A percentile compares a stretch with the other conserved stretches of the same genome.
phyloP scores from a whole-genome alignment of 169 alveolate genomes.

The Plasmodium sp. region DNA sequence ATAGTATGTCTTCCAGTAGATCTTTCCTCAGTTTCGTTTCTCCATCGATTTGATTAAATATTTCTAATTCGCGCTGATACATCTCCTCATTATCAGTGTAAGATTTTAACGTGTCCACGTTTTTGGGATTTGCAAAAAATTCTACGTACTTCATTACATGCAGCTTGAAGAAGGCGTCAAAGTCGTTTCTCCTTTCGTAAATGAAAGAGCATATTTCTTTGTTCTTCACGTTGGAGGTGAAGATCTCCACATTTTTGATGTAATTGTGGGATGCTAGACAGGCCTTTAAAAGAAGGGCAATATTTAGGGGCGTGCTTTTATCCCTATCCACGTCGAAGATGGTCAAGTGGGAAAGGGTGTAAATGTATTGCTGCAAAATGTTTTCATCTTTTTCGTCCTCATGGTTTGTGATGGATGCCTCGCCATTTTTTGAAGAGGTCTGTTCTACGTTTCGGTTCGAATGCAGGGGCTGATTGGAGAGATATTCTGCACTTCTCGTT shows the following conservation, averaged over 20 bases:
- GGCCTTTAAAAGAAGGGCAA: conserved; percentile 58
- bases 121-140: conserved; percentile 19
- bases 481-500: not conserved
- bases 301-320: conserved; percentile 30
- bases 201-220: conserved; percentile 53
- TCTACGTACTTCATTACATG: conserved; percentile 33
- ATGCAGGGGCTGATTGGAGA: not conserved
- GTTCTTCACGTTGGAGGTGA: conserved; percentile 29
- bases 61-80: conserved; percentile 34
- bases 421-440: not conserved
- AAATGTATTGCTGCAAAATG: conserved; percentile 36
- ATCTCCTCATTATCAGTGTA: conserved; percentile 9
- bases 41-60: conserved; percentile 16
- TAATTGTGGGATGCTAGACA: conserved; percentile 60
- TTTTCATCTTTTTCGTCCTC: conserved; percentile 13
- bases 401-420: not conserved
- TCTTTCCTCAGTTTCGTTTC: conserved; percentile 26
- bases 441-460: conserved; percentile 10
- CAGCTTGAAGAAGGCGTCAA: conserved; percentile 25
- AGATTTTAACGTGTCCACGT: conserved; percentile 11
- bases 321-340: conserved; percentile 54
- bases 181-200: conserved; percentile 26
- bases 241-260: conserved; percentile 55
- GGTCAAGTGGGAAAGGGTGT: conserved; percentile 58
- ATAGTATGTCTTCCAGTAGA: conserved; percentile 31